These are phyloP conservation scores for Orychophragmus violaceus DNA, from an alignment of 345 rosid genomes.

Conservation along the genomic window DNA sequence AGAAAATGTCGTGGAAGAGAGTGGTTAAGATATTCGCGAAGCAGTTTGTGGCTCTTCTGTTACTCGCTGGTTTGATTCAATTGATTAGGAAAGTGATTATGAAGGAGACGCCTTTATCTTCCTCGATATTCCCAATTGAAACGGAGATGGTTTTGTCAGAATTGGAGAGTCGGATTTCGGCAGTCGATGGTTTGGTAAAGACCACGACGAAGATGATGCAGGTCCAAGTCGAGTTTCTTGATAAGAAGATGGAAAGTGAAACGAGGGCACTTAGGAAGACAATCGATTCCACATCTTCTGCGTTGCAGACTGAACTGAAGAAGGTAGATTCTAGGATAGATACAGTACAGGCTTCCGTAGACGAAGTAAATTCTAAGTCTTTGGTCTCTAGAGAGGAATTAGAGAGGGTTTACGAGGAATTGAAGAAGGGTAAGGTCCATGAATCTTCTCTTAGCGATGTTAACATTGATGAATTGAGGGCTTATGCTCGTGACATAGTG, in stretches of 20 bases:
- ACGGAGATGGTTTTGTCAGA: slow-evolving; percentile 43
- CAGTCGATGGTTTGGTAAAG: slow-evolving; percentile 67
- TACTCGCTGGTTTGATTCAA: slow-evolving; percentile 60
- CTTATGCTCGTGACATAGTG: slow-evolving; percentile 70
- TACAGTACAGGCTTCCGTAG: slow-evolving; percentile 41
- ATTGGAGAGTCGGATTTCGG: slow-evolving; percentile 64
- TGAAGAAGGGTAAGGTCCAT: slow-evolving; percentile 44
- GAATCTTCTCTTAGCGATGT: slow-evolving; percentile 23
- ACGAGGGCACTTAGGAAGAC: slow-evolving; percentile 41
- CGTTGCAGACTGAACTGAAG: slow-evolving; percentile 44
- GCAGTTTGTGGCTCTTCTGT: slow-evolving; percentile 54
- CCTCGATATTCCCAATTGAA: slow-evolving; percentile 17
- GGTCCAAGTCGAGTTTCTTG: slow-evolving; percentile 76
- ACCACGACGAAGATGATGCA: slow-evolving; percentile 74
- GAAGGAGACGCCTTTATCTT: slow-evolving; percentile 19
- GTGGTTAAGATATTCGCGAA: slow-evolving; percentile 55
- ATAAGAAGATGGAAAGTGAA: slow-evolving; percentile 58
- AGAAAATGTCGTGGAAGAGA: slow-evolving; percentile 57
- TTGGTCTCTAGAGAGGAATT: slow-evolving; percentile 74
- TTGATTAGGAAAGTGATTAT: slow-evolving; percentile 49
- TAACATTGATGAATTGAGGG: slow-evolving; percentile 60
- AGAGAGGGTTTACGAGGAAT: slow-evolving; percentile 45
- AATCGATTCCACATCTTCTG: slow-evolving; percentile 39
- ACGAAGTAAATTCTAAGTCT: slow-evolving; percentile 43
- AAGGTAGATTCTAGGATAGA: slow-evolving; percentile 37